Conservation (phyloP, 192 early-diverging fungal genomes). For the Umbelopsis isabellina region DNA sequence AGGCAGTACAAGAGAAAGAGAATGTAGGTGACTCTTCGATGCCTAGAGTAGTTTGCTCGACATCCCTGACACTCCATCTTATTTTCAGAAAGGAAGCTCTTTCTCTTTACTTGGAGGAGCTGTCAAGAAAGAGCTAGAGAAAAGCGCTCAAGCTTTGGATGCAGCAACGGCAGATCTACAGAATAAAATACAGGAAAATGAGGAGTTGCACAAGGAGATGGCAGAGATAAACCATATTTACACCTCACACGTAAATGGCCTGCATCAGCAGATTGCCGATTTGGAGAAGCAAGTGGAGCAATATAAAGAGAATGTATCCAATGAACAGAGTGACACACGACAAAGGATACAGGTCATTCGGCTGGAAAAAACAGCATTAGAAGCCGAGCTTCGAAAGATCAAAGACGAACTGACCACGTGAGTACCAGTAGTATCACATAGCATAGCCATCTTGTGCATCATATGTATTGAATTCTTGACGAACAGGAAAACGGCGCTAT, state of each 20-base stretch:
- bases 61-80: neutral
- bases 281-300: constrained; percentile 54
- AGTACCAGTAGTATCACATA: neutral
- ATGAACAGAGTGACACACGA: constrained; percentile 4
- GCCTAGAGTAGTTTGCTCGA: neutral
- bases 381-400: constrained; percentile 18
- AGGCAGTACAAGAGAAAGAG: constrained; percentile 52
- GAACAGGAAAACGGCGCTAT: constrained; percentile 29
- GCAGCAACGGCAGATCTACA: constrained; percentile 50
- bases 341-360: constrained; percentile 1
- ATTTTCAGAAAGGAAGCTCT: constrained; percentile 36
- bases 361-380: constrained; percentile 21
- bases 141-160: constrained; percentile 50
- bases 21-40: constrained; percentile 28
- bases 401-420: constrained; percentile 32
- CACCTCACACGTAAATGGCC: constrained; percentile 47
- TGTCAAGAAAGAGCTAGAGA: constrained; percentile 61
- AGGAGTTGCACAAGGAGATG: constrained; percentile 53
- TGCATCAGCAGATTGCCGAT: constrained; percentile 51
- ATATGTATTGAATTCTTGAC: neutral
- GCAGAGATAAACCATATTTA: constrained; percentile 57
- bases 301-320: constrained; percentile 37
- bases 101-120: constrained; percentile 47
- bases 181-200: constrained; percentile 64
- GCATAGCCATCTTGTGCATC: neutral